Base-by-base conservation (phyloP, 345 rosid species). In the Pseudoturritis turrita region DNA sequence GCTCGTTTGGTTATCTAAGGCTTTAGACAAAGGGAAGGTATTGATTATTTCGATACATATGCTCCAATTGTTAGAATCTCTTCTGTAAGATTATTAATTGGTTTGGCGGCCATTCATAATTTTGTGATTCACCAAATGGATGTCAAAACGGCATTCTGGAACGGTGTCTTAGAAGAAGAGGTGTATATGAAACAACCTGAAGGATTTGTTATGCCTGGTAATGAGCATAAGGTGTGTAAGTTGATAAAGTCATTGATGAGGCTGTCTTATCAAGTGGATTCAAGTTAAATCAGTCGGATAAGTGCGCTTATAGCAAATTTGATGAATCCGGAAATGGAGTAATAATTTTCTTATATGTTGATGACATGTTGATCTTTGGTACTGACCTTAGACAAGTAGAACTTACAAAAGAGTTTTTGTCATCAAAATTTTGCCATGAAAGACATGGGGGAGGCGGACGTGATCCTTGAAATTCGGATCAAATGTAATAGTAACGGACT, bases 61-160 rank as follows among this genome's bases (percentile, higher is more conserved):
- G 17, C 56, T 15, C 43, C 5, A 0, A 43, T 68, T 14, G 40
- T 7, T 11, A 31, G 53, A 8, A 69, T 69, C 2, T 44, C 56
- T 6, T 23, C 35, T 13, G 45, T 69, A 40, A 56, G 43, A n/a
- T 21, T 56, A 29, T 35, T 36, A 1, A 35, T 33, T 36, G 35
- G 1, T 49, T 17, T 49, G 10, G 14, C 50, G 1, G 7, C 22
- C 0, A 33, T 65, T 4, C 0, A 35, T 25, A 9, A 50, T 6
- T 19, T 36, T 49, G 14, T 26, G 37, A 51, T 65, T 6, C 59
- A 65, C 15, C 46, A 66, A 66, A 66, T 66, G 50, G 49, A 62
- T 44, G 68, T 62, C 1, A 62, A 44, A 41, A n/a, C n/a, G n/a
- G n/a, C n/a, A n/a, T n/a, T n/a, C n/a, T n/a, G n/a, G n/a, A n/a